These are phyloP conservation scores for Ophiocordyceps unilateralis DNA, from an alignment of 2,329 filamentous ascomycete species.

Conservation along the genomic window DNA sequence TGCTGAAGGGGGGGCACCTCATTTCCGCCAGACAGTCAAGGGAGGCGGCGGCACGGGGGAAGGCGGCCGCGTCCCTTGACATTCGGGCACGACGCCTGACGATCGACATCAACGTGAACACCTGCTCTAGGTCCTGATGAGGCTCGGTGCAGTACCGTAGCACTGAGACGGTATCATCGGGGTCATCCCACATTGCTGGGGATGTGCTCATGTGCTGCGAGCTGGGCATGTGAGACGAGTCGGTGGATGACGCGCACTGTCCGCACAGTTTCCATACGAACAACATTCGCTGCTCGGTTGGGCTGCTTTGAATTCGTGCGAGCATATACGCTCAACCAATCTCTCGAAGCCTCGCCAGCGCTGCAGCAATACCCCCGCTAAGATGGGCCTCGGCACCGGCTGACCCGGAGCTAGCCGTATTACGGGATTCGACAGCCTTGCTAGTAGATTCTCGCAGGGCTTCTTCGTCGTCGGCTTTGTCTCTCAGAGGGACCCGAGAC, in stretches of 20 bases:
- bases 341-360: slow-evolving; percentile 40
- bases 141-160: no score
- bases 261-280: no score
- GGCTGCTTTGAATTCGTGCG: neutral
- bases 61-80: no score
- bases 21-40: no score
- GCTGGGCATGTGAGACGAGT: neutral
- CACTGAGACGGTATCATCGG: neutral
- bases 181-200: neutral
- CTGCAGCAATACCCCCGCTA: slow-evolving; percentile 41
- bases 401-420: slow-evolving; percentile 4
- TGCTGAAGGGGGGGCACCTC: neutral
- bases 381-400: slow-evolving; percentile 20
- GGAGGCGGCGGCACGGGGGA: neutral
- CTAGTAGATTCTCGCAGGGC: neutral
- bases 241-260: no score
- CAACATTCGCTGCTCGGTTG: no score
- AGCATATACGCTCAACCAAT: slow-evolving; percentile 6
- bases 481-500: slow-evolving; percentile 21
- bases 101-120: no score
- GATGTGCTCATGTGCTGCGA: no score
- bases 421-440: slow-evolving; percentile 7
- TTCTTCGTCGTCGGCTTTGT: slow-evolving; percentile 14
- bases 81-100: no score
- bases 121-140: no score